Conservation (phyloP, 495 filamentous ascomycete genomes). For the Chaetomidium leptoderma region DNA sequence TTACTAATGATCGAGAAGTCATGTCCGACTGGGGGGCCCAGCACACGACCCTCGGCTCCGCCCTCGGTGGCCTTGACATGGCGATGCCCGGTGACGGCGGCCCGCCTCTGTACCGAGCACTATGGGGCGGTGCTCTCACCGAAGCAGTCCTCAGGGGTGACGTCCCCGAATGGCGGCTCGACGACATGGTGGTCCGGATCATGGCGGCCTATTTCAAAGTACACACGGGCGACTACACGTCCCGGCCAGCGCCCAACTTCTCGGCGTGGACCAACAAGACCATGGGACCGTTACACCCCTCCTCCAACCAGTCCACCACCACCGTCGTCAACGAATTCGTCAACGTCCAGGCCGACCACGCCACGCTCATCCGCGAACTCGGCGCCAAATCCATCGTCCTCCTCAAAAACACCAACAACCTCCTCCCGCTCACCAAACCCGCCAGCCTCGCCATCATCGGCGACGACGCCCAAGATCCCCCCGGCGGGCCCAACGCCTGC, state of each 20-base stretch:
- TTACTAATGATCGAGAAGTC: neutral
- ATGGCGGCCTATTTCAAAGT: conserved; percentile 1
- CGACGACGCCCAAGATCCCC: neutral
- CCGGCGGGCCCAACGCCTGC: conserved; percentile 1
- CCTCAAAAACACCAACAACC: conserved; percentile 1
- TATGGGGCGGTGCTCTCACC: conserved; percentile 1
- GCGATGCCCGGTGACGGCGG: conserved; percentile 5
- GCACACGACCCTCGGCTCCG: neutral
- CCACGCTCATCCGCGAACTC: neutral
- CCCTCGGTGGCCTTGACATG: conserved; percentile 2
- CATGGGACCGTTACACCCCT: neutral
- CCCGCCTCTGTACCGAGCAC: neutral
- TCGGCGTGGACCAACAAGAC: neutral
- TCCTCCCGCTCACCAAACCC: neutral
- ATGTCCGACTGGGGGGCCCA: conserved; percentile 4
- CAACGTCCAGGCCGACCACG: conserved; percentile 7
- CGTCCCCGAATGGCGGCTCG: neutral
- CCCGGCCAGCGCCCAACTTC: neutral
- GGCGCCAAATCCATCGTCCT: conserved; percentile 4
- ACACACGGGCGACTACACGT: conserved; percentile 1
- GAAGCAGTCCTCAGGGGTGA: neutral
- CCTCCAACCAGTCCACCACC: conserved; percentile 4
- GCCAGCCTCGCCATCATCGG: neutral
- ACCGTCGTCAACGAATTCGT: conserved; percentile 3
- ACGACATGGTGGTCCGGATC: conserved; percentile 6